Percentiles rank a stretch among this genome's conserved stretches.
Evolutionary conservation across 768 basidiomycete species (phyloP).

Genomic region (Xanthoconium purpureum): DNA sequence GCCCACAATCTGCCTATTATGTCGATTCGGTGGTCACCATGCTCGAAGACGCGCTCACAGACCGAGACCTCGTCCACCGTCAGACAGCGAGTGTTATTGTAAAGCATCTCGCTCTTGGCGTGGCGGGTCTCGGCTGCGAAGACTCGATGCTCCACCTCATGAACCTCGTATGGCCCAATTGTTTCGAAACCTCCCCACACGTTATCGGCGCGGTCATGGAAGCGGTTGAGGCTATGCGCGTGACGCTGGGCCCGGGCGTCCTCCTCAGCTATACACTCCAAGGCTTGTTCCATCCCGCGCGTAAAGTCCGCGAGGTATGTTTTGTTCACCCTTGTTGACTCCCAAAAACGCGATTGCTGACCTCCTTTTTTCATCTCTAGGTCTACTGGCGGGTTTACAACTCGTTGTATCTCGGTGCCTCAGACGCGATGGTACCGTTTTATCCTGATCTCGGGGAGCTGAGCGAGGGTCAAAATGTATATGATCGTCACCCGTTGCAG

Average conservation of each 20-base stretch:
- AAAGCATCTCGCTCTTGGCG: conserved; percentile 95
- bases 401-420: conserved; percentile 85
- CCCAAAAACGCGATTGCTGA: conserved; percentile 1
- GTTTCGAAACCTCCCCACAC: conserved; percentile 97
- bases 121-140: conserved; percentile 95
- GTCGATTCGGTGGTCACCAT: conserved; percentile 96
- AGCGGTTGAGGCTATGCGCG: conserved; percentile 95
- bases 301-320: conserved; percentile 91
- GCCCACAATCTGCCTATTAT: conserved; percentile 94
- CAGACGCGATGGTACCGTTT: conserved; percentile 92
- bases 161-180: conserved; percentile 99
- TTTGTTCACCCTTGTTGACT: not conserved
- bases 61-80: conserved; percentile 96
- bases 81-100: conserved; percentile 98
- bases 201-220: conserved; percentile 99
- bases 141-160: conserved; percentile 97
- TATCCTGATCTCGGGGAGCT: conserved; percentile 89
- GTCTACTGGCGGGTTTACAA: conserved; percentile 97
- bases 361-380: conserved; percentile 21
- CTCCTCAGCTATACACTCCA: conserved; percentile 90
- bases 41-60: conserved; percentile 97
- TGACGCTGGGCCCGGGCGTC: conserved; percentile 91
- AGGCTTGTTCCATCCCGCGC: conserved; percentile 94
- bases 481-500: conserved; percentile 80
- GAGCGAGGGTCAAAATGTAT: conserved; percentile 87